Base-by-base conservation (phyloP, 75 land plant species). In the Cryptomeria japonica region DNA sequence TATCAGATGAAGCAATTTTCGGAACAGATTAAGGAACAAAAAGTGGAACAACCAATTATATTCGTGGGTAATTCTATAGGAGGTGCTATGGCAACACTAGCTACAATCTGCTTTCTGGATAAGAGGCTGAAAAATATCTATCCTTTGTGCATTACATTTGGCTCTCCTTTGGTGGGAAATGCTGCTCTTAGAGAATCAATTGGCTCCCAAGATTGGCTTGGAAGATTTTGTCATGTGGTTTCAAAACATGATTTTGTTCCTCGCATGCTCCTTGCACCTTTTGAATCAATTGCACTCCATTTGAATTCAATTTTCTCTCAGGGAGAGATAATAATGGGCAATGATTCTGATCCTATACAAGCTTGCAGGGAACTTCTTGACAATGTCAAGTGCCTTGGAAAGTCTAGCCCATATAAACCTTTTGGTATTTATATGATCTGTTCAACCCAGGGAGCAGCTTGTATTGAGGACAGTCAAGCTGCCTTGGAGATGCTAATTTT, bases 241-340 rank as follows among this genome's bases (percentile, higher is more conserved):
- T 87, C 83, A 18, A 11, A 38, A 13, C 87, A 87, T 75, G 87
- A 87, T 19, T 34, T 87, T 38, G 87, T 87, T 37, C 87, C 87
- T 11, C 36, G 49, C 22, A 87, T 87, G 84, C 84, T 75, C 25
- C 85, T 76, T 34, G 87, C 87, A 37, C 87, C 87, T 0, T 12
- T 86, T 41, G 80, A 86, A 31, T 32, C 84, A 41, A 51, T 87
- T 13, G n/a, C 56, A 31, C 22, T n/a, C 3, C 82, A 86, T 5
- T 8, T 87, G 42, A 68, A 1, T 31, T 86, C 87, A 32, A 32
- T 76, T 78, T 38, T 87, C 12, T 84, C 87, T 25, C 38, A 37
- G 39, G 14, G 87, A 85, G 0, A 8, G 85, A 15, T 39, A 0
- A 70, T 70, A 70, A 70, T 70, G 73, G 73, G 31, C 10, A n/a